Conservation (phyloP, 768 basidiomycete species). For the Podaxis sp. region DNA sequence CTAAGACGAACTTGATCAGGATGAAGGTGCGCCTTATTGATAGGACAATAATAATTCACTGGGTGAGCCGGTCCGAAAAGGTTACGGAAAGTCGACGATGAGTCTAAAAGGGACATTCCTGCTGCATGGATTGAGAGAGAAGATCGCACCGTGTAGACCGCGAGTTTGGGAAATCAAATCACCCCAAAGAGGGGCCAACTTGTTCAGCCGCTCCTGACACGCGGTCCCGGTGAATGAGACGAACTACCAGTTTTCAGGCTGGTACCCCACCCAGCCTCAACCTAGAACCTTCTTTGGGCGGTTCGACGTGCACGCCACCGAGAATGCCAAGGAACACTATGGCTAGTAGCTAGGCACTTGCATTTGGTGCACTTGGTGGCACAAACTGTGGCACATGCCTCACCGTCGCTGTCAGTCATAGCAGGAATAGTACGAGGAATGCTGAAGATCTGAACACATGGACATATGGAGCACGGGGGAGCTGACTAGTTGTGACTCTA, state of each 20-base stretch:
- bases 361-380: background rate
- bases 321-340: background rate
- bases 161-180: background rate
- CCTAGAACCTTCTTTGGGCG: background rate
- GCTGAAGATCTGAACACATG: background rate
- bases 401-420: background rate
- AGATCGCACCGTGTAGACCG: background rate
- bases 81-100: background rate
- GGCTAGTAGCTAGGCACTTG: background rate
- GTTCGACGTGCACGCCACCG: conserved; percentile 6
- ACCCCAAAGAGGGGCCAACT: background rate
- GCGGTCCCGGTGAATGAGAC: background rate
- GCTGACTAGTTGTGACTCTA: background rate
- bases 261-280: background rate
- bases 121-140: background rate
- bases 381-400: background rate
- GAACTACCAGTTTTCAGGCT: background rate
- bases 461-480: background rate
- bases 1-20: background rate
- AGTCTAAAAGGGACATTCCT: background rate
- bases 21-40: background rate
- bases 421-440: background rate
- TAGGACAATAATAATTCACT: background rate
- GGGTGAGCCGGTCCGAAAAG: background rate
- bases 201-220: background rate